Evolutionary conservation across 805 yeast species (phyloP).

Genomic region (Zygotorulaspora chibaensis): DNA sequence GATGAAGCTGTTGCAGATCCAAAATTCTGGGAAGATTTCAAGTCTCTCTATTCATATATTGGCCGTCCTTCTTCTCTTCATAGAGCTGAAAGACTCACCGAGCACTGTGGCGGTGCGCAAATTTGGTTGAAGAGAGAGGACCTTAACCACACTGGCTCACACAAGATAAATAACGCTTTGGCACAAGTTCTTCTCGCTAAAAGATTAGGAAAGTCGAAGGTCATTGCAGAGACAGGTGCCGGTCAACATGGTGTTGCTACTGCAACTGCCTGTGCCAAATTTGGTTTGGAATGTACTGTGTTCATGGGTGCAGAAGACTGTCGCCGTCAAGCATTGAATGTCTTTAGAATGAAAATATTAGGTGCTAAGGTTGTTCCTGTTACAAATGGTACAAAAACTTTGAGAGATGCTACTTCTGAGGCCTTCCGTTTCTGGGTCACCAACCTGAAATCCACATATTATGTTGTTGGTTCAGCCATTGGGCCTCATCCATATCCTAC

Average conservation of each 20-base stretch:
- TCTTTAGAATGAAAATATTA: constrained; percentile 91
- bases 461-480: constrained; percentile 95
- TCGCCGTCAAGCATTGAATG: constrained; percentile 96
- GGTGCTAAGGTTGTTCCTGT: constrained; percentile 96
- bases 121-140: constrained; percentile 99
- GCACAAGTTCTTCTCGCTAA: constrained; percentile 78
- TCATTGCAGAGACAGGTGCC: constrained; percentile 90
- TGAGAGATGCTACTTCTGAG: constrained; percentile 97
- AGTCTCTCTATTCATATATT: constrained; percentile 78
- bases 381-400: constrained; percentile 88
- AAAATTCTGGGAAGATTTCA: constrained; percentile 88
- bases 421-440: constrained; percentile 97
- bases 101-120: constrained; percentile 88
- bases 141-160: constrained; percentile 84
- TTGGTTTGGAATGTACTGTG: constrained; percentile 89
- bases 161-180: constrained; percentile 78
- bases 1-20: constrained; percentile 87
- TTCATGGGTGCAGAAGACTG: constrained; percentile 99
- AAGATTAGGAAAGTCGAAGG: constrained; percentile 69
- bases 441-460: constrained; percentile 79
- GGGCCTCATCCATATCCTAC: constrained; percentile 99
- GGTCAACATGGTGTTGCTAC: constrained; percentile 94
- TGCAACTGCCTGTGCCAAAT: constrained; percentile 88
- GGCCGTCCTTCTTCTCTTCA: constrained; percentile 96
- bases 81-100: constrained; percentile 83